A percentile compares a stretch with the other conserved stretches of the same genome.
These are phyloP conservation scores for Larix sibirica DNA, from an alignment of 83 land plant species.

Conservation along the genomic window DNA sequence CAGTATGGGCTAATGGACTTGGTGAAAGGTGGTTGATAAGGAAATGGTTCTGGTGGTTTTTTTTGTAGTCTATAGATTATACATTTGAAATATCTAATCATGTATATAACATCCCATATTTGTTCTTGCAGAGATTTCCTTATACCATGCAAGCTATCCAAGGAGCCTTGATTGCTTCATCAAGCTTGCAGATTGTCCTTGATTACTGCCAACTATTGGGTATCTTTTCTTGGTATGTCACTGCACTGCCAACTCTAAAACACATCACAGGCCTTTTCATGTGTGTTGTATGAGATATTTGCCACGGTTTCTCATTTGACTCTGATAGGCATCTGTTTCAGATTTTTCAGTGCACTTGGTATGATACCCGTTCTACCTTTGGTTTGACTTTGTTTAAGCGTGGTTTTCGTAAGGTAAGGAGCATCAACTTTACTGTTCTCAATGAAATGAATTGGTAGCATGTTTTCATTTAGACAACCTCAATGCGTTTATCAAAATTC, in stretches of 20 bases:
- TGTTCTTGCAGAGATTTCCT: constrained; percentile 68
- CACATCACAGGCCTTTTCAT: background rate
- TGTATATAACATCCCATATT: background rate
- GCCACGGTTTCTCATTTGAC: background rate
- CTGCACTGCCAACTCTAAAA: no score
- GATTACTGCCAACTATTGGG: constrained; percentile 87
- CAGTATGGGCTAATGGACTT: constrained; percentile 50
- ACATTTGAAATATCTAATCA: no score
- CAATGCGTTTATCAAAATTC: no score
- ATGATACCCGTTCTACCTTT: constrained; percentile 83
- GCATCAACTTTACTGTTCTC: background rate
- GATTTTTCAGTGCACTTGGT: constrained; percentile 82
- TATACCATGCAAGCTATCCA: constrained; percentile 83
- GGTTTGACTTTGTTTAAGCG: constrained; percentile 71
- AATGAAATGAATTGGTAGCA: no score
- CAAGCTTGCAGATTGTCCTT: constrained; percentile 66
- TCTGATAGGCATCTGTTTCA: constrained; percentile 18
- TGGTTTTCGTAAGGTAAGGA: constrained; percentile 71
- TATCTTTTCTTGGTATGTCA: constrained; percentile 51
- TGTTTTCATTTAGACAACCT: no score
- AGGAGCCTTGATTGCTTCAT: constrained; percentile 86
- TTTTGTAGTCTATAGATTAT: no score
- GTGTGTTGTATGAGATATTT: no score
- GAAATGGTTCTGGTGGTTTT: constrained; percentile 17
- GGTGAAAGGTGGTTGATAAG: constrained; percentile 44